Base-by-base conservation (phyloP, 2,329 filamentous ascomycete species). In the Aschersonia sp. region DNA sequence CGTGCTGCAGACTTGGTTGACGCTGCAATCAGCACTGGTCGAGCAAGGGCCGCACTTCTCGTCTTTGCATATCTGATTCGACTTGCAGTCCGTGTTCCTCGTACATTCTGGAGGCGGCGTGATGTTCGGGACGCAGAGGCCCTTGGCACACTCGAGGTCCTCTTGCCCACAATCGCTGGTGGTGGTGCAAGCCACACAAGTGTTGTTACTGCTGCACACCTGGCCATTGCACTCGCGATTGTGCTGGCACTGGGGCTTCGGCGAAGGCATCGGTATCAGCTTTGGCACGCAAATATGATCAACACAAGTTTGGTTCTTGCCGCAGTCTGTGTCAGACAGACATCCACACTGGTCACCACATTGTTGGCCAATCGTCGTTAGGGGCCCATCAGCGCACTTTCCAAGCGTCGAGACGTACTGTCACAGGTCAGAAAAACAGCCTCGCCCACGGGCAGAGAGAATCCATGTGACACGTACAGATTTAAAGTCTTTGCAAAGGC, bases 51-150 rank as follows among this genome's bases (percentile, higher is more conserved):
- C 29, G 41, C 49, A 51, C 39, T 51, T 48, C 14, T 45, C 43
- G 14, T 47, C 45, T 41, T 48, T 49, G 49, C 49, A 51, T 39
- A 51, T 43, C 31, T 48, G 49, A 3, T 39, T 45, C 8, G 45
- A 8, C 32, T 47, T 49, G 47, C 49, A 51, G 43, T 51, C 49
- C 29, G 49, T 32, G 45, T 49, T 51, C 45, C 48, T 51, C 44
- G 47, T 49, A 44, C 49, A 51, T 37, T 47, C 45, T 22, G 45
- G 47, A 22, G 47, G 45, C 31, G 45, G 47, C 22, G 10, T 41
- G 12, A 30, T 45, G n/a, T 31, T 45, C 30, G 49, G 45, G 35
- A 49, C 42, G 41, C 49, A 51, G 2, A 45, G 41, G 32, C 49
- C 49, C 22, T 45, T 29, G 39, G 35, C 40, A 39, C 49, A 51